Conservation (phyloP, 805 yeast species). For the Jamesozyma gamospora region DNA sequence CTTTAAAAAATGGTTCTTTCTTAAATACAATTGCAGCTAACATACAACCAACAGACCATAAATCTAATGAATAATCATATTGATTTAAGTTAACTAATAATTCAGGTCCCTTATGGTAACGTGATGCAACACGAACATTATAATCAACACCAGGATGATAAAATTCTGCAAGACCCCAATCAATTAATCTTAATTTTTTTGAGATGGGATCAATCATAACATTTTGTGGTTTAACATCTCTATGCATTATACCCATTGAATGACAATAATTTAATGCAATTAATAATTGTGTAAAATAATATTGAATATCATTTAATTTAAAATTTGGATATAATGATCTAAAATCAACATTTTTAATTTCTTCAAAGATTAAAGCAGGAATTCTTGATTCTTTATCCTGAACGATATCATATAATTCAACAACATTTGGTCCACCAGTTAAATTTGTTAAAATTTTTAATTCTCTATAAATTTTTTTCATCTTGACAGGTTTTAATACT, state of each 20-base stretch:
- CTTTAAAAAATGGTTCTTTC: constrained; percentile 88
- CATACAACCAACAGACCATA: constrained; percentile 92
- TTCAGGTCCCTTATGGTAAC: constrained; percentile 91
- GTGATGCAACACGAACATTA: constrained; percentile 84
- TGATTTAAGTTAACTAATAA: constrained; percentile 69
- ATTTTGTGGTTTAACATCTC: constrained; percentile 91
- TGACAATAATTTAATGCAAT: constrained; percentile 81
- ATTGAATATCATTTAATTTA: constrained; percentile 63
- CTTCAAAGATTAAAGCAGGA: constrained; percentile 82
- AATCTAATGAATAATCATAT: constrained; percentile 80
- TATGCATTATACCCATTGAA: constrained; percentile 89
- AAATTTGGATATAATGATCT: constrained; percentile 78
- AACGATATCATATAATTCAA: constrained; percentile 70
- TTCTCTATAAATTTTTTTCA: constrained; percentile 87
- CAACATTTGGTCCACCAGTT: constrained; percentile 73
- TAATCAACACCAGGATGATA: constrained; percentile 85
- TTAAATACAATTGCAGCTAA: constrained; percentile 80
- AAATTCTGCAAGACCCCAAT: constrained; percentile 93
- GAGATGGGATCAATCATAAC: constrained; percentile 79
- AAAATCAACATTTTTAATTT: constrained; percentile 76
- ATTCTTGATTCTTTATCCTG: constrained; percentile 78
- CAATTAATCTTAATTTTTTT: constrained; percentile 61
- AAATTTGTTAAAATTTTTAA: constrained; percentile 78
- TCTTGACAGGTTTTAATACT: constrained; percentile 85
- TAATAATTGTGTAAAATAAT: constrained; percentile 72